Evolutionary conservation across 2,329 filamentous ascomycete species (phyloP).

Genomic region (Claviceps spartinae): DNA sequence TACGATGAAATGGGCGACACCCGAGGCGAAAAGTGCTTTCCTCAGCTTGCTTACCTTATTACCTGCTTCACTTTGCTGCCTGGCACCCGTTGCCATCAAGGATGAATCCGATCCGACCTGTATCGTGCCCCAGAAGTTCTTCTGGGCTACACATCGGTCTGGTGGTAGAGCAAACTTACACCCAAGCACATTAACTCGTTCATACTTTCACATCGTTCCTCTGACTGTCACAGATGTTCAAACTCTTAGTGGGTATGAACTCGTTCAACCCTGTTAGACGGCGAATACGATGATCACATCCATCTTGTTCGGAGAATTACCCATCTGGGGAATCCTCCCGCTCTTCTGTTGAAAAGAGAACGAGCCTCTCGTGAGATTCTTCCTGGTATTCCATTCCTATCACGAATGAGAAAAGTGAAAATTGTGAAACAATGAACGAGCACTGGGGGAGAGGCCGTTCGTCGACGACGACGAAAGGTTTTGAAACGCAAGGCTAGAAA

Average conservation of each 20-base stretch:
- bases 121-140: too few species aligned
- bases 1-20: too few species aligned
- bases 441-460: constrained; percentile 11
- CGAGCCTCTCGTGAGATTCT: constrained; percentile 6
- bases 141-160: too few species aligned
- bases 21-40: too few species aligned
- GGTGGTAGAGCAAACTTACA: too few species aligned
- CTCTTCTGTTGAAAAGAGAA: constrained; percentile 8
- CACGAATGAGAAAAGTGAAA: not conserved
- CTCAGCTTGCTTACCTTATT: too few species aligned
- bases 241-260: not conserved
- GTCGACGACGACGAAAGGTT: constrained; percentile 8
- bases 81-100: too few species aligned
- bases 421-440: constrained; percentile 11
- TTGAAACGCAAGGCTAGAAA: constrained; percentile 1
- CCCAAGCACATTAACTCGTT: too few species aligned
- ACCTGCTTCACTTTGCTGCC: too few species aligned
- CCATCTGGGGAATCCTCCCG: constrained; percentile 7
- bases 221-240: too few species aligned
- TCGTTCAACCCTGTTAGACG: constrained; percentile 10
- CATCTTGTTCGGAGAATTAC: constrained; percentile 12
- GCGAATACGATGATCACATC: constrained; percentile 12
- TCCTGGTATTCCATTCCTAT: not conserved
- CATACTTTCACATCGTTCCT: too few species aligned
- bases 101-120: too few species aligned